Evolutionary conservation across 2,329 filamentous ascomycete species (phyloP).

Genomic region (Tothia fuscella): DNA sequence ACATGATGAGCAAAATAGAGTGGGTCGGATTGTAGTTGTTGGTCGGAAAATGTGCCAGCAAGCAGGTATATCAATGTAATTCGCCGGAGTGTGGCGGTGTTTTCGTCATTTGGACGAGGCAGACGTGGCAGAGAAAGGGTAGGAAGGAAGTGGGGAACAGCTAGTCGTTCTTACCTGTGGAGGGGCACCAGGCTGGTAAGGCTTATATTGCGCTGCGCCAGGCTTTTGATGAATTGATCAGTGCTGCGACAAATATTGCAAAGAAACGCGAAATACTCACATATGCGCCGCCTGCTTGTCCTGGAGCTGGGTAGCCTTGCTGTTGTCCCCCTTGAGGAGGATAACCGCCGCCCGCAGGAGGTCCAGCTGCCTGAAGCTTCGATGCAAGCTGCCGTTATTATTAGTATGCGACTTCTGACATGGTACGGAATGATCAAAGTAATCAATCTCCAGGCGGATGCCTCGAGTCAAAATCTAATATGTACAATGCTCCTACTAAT

Average conservation of each 20-base stretch:
- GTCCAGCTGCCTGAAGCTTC: slow-evolving; percentile 9
- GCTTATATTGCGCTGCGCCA: slow-evolving; percentile 42
- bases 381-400: slow-evolving; percentile 6
- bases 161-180: slow-evolving; percentile 22
- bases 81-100: slow-evolving; percentile 4
- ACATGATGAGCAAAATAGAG: slow-evolving; percentile 4
- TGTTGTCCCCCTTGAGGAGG: slow-evolving; percentile 4
- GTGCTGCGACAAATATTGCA: not conserved
- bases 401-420: too few relatives aligned
- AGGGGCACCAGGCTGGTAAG: slow-evolving; percentile 39
- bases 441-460: too few relatives aligned
- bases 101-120: not conserved
- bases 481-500: too few relatives aligned
- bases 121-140: slow-evolving; percentile 12
- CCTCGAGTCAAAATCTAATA: too few relatives aligned
- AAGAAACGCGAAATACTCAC: not conserved
- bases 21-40: not conserved
- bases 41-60: not conserved
- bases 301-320: slow-evolving; percentile 2
- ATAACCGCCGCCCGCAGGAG: slow-evolving; percentile 7
- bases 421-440: too few relatives aligned
- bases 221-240: slow-evolving; percentile 19
- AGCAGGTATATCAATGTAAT: not conserved
- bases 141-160: slow-evolving; percentile 19
- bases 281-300: slow-evolving; percentile 5